Evolutionary conservation across 176 grass and related monocot species (phyloP).

Genomic region (Thalia dealbata): DNA sequence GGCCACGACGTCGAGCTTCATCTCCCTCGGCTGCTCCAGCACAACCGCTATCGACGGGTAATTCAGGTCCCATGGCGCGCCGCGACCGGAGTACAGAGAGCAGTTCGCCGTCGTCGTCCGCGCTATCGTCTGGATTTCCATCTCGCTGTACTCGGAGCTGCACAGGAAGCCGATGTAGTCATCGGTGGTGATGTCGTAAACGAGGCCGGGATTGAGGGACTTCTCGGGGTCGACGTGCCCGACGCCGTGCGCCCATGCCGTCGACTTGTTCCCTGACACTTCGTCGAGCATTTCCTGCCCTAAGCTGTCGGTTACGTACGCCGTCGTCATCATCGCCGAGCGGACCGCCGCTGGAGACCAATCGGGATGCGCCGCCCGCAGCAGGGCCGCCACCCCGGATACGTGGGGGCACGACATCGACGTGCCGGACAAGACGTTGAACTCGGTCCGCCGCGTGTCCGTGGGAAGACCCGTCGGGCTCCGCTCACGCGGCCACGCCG

Average conservation of each 20-base stretch:
- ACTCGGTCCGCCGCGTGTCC: constrained; percentile 33
- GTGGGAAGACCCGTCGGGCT: constrained; percentile 14
- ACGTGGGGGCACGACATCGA: constrained; percentile 40
- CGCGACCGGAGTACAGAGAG: background rate
- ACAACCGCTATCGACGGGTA: constrained; percentile 12
- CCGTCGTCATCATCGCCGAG: constrained; percentile 47
- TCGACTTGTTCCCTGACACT: background rate
- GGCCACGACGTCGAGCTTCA: background rate
- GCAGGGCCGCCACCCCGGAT: constrained; percentile 31
- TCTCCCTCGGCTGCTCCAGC: background rate
- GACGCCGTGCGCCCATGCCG: constrained; percentile 18
- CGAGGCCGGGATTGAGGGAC: constrained; percentile 23
- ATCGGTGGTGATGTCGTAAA: constrained; percentile 12
- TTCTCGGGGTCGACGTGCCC: constrained; percentile 39
- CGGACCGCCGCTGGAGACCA: constrained; percentile 40
- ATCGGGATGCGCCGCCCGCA: constrained; percentile 21
- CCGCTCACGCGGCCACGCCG: constrained; percentile 18
- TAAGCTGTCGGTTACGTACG: constrained; percentile 18
- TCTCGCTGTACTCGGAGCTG: constrained; percentile 3
- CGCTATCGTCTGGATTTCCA: background rate
- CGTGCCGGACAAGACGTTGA: constrained; percentile 37
- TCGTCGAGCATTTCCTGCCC: constrained; percentile 14
- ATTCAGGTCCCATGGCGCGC: constrained; percentile 8
- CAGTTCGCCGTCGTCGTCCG: background rate
- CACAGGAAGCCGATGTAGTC: constrained; percentile 19